Base-by-base conservation (phyloP, 257 asterid genomes). In the Gentiana straminea region DNA sequence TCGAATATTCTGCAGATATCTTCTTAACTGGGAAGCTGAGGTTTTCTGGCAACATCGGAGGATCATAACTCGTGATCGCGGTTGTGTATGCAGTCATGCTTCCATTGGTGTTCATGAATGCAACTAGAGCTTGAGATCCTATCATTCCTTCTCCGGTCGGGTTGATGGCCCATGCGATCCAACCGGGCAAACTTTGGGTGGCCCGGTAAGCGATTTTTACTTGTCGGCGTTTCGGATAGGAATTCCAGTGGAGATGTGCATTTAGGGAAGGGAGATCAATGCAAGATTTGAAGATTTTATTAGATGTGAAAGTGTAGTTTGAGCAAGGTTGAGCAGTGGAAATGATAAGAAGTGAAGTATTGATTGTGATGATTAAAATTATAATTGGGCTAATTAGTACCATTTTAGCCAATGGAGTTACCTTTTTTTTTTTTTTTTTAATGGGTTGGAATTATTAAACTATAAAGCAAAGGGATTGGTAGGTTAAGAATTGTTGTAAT, bases 101-200 rank as follows among this genome's bases (percentile, higher is more conserved):
- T 2, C 84, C 91, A 32, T 60, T 49, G 63, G 63, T 8, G 70
- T 72, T 13, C 65, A 51, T 55, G 72, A 79, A 67, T 24, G 83
- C 78, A 12, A 61, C 52, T 2, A 89, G 77, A 35, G 97, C 84
- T 59, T 86, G 95, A 0, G 94, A 68, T 33, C 98, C 98, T 33
- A 54, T n/a, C 97, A 90, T 90, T 50, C 89, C 85, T 57, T 71
- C 35, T 33, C 53, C 68, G 1, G 81, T 75, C 1, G 97, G 97
- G 79, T 86, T 86, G 49, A 86, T 77, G 35, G 89, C 94, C 94
- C 95, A 90, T 0, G 94, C 88, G 51, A 90, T 61, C 97, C 97
- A 90, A 1, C 96, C 91, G n/a, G 64, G 77, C 7, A 53, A 61
- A 7, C 78, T 68, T 12, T 87, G 87, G 10, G 79, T 70, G 1